Percentiles rank a stretch among this genome's conserved stretches.
Evolutionary conservation across 768 basidiomycete species (phyloP).

Genomic region (Tephrocybe sp.): DNA sequence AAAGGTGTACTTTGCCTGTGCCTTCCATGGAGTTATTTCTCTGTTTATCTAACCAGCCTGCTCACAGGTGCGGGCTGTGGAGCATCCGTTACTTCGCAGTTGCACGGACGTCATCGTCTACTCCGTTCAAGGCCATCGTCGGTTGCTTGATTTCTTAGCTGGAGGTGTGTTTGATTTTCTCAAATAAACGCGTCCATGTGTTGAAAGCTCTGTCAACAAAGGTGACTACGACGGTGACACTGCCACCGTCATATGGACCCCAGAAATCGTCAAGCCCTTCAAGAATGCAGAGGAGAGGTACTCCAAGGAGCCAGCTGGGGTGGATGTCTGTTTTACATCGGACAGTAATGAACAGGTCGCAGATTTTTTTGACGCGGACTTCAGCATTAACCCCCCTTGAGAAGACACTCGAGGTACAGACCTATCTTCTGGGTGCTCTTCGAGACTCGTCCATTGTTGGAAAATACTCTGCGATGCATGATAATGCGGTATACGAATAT

Average conservation of each 20-base stretch:
- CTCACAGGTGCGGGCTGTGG: slow-evolving; percentile 63
- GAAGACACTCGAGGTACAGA: slow-evolving; percentile 42
- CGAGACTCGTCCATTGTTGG: slow-evolving; percentile 48
- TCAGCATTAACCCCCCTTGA: slow-evolving; percentile 17
- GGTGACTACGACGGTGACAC: slow-evolving; percentile 78
- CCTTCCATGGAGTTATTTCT: neutral
- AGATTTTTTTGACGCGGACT: slow-evolving; percentile 38
- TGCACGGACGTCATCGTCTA: slow-evolving; percentile 61
- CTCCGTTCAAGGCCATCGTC: slow-evolving; percentile 50
- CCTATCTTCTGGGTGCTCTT: slow-evolving; percentile 50
- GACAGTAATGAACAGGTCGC: slow-evolving; percentile 41
- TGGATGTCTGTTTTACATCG: slow-evolving; percentile 41
- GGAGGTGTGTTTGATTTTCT: slow-evolving; percentile 43
- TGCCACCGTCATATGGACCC: slow-evolving; percentile 57
- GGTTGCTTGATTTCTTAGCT: slow-evolving; percentile 62
- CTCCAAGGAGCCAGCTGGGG: slow-evolving; percentile 46
- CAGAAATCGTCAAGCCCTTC: slow-evolving; percentile 54
- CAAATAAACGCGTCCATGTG: neutral
- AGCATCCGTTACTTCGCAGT: slow-evolving; percentile 44
- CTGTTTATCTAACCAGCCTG: neutral
- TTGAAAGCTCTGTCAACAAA: slow-evolving; percentile 16
- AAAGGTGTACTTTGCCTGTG: slow-evolving; percentile 50
- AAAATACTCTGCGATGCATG: slow-evolving; percentile 56
- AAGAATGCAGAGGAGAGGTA: slow-evolving; percentile 48
- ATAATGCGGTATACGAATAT: slow-evolving; percentile 47